Evolutionary conservation across 2,329 filamentous ascomycete genomes (phyloP), one percentile per base, ranked within the genome.

Genomic region (Leptographium flavum): DNA sequence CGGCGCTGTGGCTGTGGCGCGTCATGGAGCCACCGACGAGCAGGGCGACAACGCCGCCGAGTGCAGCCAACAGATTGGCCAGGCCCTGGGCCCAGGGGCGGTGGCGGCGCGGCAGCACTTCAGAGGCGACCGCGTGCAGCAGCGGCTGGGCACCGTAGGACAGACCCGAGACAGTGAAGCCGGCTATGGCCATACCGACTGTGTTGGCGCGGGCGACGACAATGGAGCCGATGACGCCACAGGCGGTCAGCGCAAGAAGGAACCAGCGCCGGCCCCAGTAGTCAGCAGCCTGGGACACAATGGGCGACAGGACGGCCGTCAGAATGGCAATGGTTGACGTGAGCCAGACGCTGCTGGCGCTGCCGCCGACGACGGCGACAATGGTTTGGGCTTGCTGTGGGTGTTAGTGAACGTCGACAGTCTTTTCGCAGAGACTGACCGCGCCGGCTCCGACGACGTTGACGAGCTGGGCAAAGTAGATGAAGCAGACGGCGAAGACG

Each of bases 251-350:
- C 19, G 57, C 42, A 23, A 67, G 54, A n/a, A 68, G 57, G 45
- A 66, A 60, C 58, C 57, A 63, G 53, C 58, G 60, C 8, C 63
- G 58, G n/a, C 63, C 63, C 63, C 63, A 66, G 53, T 62, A 64
- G 50, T 67, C 63, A 19, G 62, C 59, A 0, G 60, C 63, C 47
- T 66, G 63, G 13, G 61, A 61, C 11, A 64, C 55, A 11, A 61
- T 58, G 19, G 60, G 62, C 10, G 56, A 52, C 10, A 63, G 53
- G 10, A 64, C 59, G 7, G 57, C 56, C 2, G 63, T 64, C 19
- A 62, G 42, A 47, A 65, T 65, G 37, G 60, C 55, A 45, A 67
- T 59, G 11, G 56, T 46, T 5, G 57, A 54, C 2, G 57, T 57
- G 23, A 66, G 48, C 63, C 63, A 67, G 17, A 58, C 54, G 8